Base-by-base conservation (phyloP, 2,329 filamentous ascomycete species). In the Xylariaceae sp. region DNA sequence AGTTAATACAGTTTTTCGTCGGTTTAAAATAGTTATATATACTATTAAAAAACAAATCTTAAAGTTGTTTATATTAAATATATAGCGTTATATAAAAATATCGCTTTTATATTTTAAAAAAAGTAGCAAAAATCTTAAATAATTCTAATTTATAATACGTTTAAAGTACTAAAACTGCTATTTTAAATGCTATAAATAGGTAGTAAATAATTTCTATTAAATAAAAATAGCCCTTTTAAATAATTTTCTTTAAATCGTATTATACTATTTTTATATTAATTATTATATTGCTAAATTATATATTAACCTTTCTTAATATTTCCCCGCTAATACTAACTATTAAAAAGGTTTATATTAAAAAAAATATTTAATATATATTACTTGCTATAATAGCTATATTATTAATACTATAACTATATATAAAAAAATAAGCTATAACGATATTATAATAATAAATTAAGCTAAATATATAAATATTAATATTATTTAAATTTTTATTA, bases 311-410 rank as follows among this genome's bases (percentile, higher is more conserved):
- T 2, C 37, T 38, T 11, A 58, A 55, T 3, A 49, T 49, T 7
- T 59, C 60, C 12, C 60, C 59, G 21, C 58, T 59, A 19, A 63
- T 56, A 17, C 60, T 60, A 22, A 64, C 57, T 45, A 63, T 48
- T 10, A 63, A 39, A 5, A 34, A 49, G n/a, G 57, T 49, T 1
- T 40, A 37, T 4, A 62, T 36, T 2, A 42, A 55, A 8, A 45
- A 41, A 19, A 55, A 55, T 5, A 29, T 50, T 5, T 48, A 32
- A 19, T 40, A 38, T 50, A 60, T 52, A n/a, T 55, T n/a, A 6
- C n/a, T 45, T 21, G 49, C 50, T 22, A 54, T 52, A 10, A 35
- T 41, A 4, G 54, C 56, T 20, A 53, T 50, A 33, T 49, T 53
- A 6, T 42, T 29, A 1, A 37, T 55, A 12, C 54, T 52, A 16